phyloP scores from a whole-genome alignment of 495 filamentous ascomycete genomes.

The Platismatia glauca region DNA sequence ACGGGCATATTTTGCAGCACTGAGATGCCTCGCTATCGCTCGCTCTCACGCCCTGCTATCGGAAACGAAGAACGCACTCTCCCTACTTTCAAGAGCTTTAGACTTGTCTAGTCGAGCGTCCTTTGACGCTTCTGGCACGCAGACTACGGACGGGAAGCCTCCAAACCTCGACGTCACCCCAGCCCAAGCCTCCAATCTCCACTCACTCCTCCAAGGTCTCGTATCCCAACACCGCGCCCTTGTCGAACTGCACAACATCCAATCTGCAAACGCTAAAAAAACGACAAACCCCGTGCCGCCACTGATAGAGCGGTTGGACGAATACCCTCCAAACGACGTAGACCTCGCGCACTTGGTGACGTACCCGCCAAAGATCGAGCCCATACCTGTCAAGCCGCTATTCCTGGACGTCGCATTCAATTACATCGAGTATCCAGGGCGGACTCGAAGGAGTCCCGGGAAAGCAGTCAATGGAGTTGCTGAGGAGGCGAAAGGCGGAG shows the following conservation, averaged over 20 bases:
- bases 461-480: slow-evolving; percentile 23
- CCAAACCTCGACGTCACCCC: slow-evolving; percentile 54
- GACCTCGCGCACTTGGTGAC: slow-evolving; percentile 73
- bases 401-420: slow-evolving; percentile 98
- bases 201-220: slow-evolving; percentile 51
- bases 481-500: slow-evolving; percentile 27
- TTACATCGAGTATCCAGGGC: slow-evolving; percentile 87
- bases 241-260: slow-evolving; percentile 63
- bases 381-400: slow-evolving; percentile 87
- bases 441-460: slow-evolving; percentile 24
- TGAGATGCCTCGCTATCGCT: slow-evolving; percentile 80
- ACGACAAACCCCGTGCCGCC: slow-evolving; percentile 19
- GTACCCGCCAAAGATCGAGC: slow-evolving; percentile 74
- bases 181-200: slow-evolving; percentile 46
- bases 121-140: slow-evolving; percentile 31
- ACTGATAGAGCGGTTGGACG: slow-evolving; percentile 63
- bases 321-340: slow-evolving; percentile 57
- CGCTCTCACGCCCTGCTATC: slow-evolving; percentile 71
- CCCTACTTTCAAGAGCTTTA: slow-evolving; percentile 63
- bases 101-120: slow-evolving; percentile 40
- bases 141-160: slow-evolving; percentile 33
- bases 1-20: slow-evolving; percentile 73
- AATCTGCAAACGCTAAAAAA: slow-evolving; percentile 23
- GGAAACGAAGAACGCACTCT: slow-evolving; percentile 72
- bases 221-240: slow-evolving; percentile 72